Evolutionary conservation across 805 yeast genomes (phyloP).

Genomic region (Pichia paraexigua): DNA sequence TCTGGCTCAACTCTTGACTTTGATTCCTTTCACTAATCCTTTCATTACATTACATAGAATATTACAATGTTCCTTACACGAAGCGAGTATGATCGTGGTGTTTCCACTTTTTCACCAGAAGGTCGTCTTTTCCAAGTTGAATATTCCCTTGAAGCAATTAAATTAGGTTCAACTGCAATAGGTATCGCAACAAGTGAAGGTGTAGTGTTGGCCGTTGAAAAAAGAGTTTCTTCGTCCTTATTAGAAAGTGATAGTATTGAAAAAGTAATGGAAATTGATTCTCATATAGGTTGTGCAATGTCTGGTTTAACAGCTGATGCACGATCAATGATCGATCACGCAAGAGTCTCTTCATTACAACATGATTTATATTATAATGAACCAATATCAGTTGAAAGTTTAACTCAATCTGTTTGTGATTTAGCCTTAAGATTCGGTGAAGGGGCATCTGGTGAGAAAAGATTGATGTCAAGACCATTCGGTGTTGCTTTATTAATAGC

Average conservation of each 20-base stretch:
- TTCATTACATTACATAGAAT: not conserved
- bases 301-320: constrained; percentile 98
- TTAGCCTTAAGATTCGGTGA: constrained; percentile 95
- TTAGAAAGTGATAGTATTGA: constrained; percentile 91
- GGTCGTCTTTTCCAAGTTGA: constrained; percentile 98
- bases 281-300: constrained; percentile 97
- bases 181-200: constrained; percentile 96
- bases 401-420: constrained; percentile 96
- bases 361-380: constrained; percentile 90
- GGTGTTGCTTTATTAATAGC: constrained; percentile 97
- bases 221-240: constrained; percentile 87
- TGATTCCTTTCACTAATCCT: not conserved
- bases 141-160: constrained; percentile 94
- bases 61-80: constrained; percentile 86
- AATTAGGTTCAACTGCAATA: constrained; percentile 95
- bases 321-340: constrained; percentile 96
- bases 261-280: constrained; percentile 90
- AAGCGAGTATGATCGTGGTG: constrained; percentile 99
- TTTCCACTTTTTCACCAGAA: constrained; percentile 96
- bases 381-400: constrained; percentile 81
- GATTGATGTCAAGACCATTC: constrained; percentile 95
- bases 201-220: constrained; percentile 93
- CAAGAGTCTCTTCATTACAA: constrained; percentile 81
- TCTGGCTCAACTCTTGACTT: not conserved
- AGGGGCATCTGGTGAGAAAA: constrained; percentile 92